These are phyloP conservation scores for Trypanosoma boissoni DNA, from an alignment of 208 protist species.

Conservation along the genomic window DNA sequence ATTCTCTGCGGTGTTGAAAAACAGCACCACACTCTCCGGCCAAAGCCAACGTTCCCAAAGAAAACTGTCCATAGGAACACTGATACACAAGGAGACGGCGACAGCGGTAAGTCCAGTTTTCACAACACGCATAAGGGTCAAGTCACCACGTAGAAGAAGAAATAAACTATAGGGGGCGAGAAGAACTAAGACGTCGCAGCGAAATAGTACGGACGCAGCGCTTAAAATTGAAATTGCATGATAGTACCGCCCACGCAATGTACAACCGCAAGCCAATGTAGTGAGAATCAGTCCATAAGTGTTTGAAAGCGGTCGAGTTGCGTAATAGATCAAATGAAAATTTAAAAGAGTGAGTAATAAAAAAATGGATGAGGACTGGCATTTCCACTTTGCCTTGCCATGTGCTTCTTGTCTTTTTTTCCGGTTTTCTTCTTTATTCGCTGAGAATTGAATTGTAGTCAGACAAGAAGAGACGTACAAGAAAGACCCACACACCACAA, in stretches of 20 bases:
- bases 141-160: conserved; percentile 16
- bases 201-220: conserved; percentile 61
- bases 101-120: conserved; percentile 26
- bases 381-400: neutral
- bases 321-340: conserved; percentile 93
- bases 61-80: conserved; percentile 69
- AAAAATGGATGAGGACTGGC: conserved; percentile 26
- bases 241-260: conserved; percentile 27
- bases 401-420: neutral
- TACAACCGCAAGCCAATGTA: conserved; percentile 43
- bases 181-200: conserved; percentile 78
- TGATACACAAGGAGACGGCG: conserved; percentile 20
- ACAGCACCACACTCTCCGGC: conserved; percentile 90
- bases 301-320: conserved; percentile 87
- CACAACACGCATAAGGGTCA: conserved; percentile 12
- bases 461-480: conserved; percentile 23
- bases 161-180: conserved; percentile 46
- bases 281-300: conserved; percentile 73
- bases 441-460: neutral
- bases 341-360: conserved; percentile 51
- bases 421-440: neutral
- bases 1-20: conserved; percentile 91
- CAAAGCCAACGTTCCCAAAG: conserved; percentile 84
- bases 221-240: conserved; percentile 26
- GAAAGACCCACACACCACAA: conserved; percentile 24